Base-by-base conservation (phyloP, 1,284 basidiomycete species). In the Microbotryomycetes sp. region DNA sequence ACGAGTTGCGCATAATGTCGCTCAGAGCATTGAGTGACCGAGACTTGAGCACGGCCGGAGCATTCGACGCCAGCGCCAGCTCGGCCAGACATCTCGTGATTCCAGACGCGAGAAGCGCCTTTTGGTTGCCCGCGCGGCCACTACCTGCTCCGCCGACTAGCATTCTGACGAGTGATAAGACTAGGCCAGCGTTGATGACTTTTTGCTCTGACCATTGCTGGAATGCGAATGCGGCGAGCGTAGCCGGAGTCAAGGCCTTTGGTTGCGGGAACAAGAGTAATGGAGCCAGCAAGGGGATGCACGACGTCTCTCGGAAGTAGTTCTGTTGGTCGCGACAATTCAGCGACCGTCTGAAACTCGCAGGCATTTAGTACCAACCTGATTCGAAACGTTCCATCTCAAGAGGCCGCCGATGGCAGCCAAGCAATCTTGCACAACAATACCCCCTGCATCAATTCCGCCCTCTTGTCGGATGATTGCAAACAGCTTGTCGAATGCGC, bases 131-230 rank as follows among this genome's bases (percentile, higher is more conserved):
- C 7, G 61, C 45, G 31, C 74, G 70, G 1, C 76, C 75, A 9
- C 74, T 73, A 4, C 76, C 77, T 30, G 74, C 74, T 0, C 76
- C 77, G 0, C 74, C 74, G 41, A 82, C 77, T 23, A 83, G 74
- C 70, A 79, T 79, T 50, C 78, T 71, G 5, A 91, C 82, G 56
- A 97, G 83, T 26, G 85, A 85, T 4, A 97, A 77, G 13, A 91
- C 83, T 21, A 92, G 77, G 1, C 82, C 80, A 2, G 86, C 85
- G 71, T 93, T 94, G 52, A 83, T 79, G 21, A 84, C 76, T 75
- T 97, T 97, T 73, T 93, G 91, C 55, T 85, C 82, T 65, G 92
- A 90, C 96, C 96, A 98, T 73, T 92, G 91, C 74, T 98, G 96
- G 41, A 97, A 79, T 1, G 92, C 87, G 75, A 97, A 98, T 61